phyloP scores from a whole-genome alignment of 1,139 yeast genomes.

The Yamadazyma jaroonii region DNA sequence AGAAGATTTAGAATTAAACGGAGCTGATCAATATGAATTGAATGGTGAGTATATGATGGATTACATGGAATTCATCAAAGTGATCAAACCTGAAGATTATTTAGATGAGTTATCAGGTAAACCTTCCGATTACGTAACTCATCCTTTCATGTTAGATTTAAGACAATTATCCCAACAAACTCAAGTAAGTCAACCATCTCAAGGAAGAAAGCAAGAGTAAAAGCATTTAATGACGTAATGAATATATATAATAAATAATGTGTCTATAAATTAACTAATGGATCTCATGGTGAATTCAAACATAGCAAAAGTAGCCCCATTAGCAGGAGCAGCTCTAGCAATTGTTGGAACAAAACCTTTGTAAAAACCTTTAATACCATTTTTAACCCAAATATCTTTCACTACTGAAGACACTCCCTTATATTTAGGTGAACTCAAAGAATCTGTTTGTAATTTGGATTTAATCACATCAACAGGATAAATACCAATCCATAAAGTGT shows the following conservation, averaged over 20 bases:
- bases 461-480: constrained; percentile 88
- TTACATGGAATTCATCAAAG: constrained; percentile 45
- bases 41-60: constrained; percentile 51
- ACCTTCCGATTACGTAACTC: neutral
- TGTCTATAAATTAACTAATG: constrained; percentile 17
- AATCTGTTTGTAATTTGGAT: constrained; percentile 83
- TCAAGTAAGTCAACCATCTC: neutral
- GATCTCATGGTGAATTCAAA: constrained; percentile 84
- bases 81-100: constrained; percentile 42
- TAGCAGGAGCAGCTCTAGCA: constrained; percentile 94
- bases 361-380: constrained; percentile 75
- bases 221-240: constrained; percentile 2
- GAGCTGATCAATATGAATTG: constrained; percentile 50
- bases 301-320: constrained; percentile 92
- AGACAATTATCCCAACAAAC: constrained; percentile 1
- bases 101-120: constrained; percentile 18
- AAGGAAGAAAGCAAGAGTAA: neutral
- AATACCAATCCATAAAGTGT: constrained; percentile 74
- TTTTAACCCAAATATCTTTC: constrained; percentile 46
- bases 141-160: neutral
- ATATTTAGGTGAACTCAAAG: constrained; percentile 48
- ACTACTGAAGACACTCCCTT: constrained; percentile 54
- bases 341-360: constrained; percentile 89
- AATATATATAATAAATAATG: constrained; percentile 4
- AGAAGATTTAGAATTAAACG: constrained; percentile 42